Evolutionary conservation across 129 eudicot species (phyloP).

Genomic region (Arctium lappa): DNA sequence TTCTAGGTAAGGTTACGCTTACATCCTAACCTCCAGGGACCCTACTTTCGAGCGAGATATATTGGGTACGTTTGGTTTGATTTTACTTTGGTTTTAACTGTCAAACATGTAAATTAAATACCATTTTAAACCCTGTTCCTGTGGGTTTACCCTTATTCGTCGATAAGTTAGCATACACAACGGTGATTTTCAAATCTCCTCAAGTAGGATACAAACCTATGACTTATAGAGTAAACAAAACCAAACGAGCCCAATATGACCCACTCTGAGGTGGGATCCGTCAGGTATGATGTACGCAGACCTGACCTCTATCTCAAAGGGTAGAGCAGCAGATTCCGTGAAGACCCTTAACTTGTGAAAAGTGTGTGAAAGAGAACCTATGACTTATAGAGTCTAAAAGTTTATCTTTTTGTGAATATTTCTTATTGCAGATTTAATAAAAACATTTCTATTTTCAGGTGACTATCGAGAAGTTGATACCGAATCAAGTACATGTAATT

Average conservation of each 20-base stretch:
- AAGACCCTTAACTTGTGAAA: background rate
- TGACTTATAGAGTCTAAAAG: too few species aligned
- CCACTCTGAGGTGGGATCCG: background rate
- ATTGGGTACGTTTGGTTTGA: too few species aligned
- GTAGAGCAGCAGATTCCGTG: background rate
- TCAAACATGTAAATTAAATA: too few species aligned
- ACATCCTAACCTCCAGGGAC: too few species aligned
- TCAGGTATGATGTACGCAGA: too few species aligned
- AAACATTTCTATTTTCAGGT: slow-evolving; percentile 8
- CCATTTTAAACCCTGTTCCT: background rate
- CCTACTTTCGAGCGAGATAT: too few species aligned
- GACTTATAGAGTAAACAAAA: too few species aligned
- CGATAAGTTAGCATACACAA: background rate
- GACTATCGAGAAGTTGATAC: slow-evolving; percentile 23
- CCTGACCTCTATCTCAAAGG: too few species aligned
- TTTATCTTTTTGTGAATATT: background rate
- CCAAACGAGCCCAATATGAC: background rate
- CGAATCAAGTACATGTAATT: slow-evolving; percentile 19
- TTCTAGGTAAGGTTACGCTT: too few species aligned
- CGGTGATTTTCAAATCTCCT: too few species aligned
- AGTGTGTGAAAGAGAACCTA: background rate
- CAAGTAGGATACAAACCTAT: too few species aligned
- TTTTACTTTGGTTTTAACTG: too few species aligned
- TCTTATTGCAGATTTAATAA: background rate
- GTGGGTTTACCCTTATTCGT: background rate